phyloP scores from a whole-genome alignment of 257 asterid species.

The Nyctanthes arbortristis region DNA sequence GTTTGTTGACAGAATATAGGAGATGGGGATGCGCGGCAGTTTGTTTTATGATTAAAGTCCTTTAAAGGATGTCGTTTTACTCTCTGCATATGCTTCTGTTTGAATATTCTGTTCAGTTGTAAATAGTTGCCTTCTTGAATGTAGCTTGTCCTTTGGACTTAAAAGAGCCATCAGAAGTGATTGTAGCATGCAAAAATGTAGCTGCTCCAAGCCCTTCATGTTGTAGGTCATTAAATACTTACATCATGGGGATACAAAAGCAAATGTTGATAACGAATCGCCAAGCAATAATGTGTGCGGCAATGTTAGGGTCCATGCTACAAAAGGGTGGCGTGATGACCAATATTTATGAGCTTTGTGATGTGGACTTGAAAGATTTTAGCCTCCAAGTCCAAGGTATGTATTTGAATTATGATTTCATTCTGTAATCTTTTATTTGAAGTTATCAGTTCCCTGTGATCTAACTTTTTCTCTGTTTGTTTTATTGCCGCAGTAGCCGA shows the following conservation, averaged over 20 bases:
- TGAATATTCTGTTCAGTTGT: slow-evolving; percentile 12
- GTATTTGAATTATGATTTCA: slow-evolving; percentile 17
- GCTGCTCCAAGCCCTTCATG: slow-evolving; percentile 88
- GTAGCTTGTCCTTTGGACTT: slow-evolving; percentile 92
- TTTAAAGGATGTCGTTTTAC: neutral
- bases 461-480: slow-evolving; percentile 24
- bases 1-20: neutral
- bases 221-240: slow-evolving; percentile 75
- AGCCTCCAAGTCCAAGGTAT: slow-evolving; percentile 98
- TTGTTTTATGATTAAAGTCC: neutral
- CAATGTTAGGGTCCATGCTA: slow-evolving; percentile 78
- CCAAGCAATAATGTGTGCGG: slow-evolving; percentile 91
- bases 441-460: slow-evolving; percentile 30
- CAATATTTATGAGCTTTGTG: slow-evolving; percentile 88
- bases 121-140: slow-evolving; percentile 24
- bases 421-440: neutral
- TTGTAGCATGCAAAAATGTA: slow-evolving; percentile 69
- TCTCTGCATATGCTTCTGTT: neutral
- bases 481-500: slow-evolving; percentile 51
- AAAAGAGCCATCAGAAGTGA: slow-evolving; percentile 77
- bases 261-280: slow-evolving; percentile 94
- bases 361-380: slow-evolving; percentile 93
- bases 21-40: neutral
- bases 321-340: slow-evolving; percentile 86
- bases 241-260: slow-evolving; percentile 70